These are phyloP conservation scores for Pilobolus umbonatus DNA, from an alignment of 192 early-diverging fungal species.

Conservation along the genomic window DNA sequence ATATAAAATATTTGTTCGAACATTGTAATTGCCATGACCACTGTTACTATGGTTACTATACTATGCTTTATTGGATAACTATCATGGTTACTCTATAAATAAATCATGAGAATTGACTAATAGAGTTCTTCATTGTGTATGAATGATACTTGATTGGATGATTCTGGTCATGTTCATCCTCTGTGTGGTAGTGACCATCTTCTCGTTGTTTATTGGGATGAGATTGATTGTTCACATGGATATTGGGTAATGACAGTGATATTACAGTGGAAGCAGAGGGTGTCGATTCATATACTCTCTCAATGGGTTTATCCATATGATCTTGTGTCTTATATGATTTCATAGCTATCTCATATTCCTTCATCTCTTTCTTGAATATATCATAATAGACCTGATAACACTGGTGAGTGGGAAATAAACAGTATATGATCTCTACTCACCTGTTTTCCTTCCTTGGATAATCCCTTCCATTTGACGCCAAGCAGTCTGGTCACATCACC, in stretches of 20 bases:
- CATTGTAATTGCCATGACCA: neutral
- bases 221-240: too few relatives aligned
- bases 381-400: conserved; percentile 23
- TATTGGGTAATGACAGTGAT: too few relatives aligned
- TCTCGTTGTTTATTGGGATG: too few relatives aligned
- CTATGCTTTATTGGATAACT: neutral
- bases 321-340: conserved; percentile 29
- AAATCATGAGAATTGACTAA: too few relatives aligned
- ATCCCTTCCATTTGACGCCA: conserved; percentile 40
- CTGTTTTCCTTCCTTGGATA: conserved; percentile 37
- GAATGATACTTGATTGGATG: neutral
- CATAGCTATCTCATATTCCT: conserved; percentile 32
- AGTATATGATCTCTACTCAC: conserved; percentile 7
- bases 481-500: conserved; percentile 36
- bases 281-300: neutral
- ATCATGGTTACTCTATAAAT: too few relatives aligned
- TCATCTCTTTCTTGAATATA: conserved; percentile 30
- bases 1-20: neutral
- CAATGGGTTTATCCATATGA: too few relatives aligned
- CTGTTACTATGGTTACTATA: neutral
- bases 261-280: neutral
- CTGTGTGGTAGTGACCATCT: neutral
- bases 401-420: neutral
- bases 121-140: too few relatives aligned
- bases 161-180: too few relatives aligned